Conservation (phyloP, 129 eudicot genomes). For the Artemisia argyi region DNA sequence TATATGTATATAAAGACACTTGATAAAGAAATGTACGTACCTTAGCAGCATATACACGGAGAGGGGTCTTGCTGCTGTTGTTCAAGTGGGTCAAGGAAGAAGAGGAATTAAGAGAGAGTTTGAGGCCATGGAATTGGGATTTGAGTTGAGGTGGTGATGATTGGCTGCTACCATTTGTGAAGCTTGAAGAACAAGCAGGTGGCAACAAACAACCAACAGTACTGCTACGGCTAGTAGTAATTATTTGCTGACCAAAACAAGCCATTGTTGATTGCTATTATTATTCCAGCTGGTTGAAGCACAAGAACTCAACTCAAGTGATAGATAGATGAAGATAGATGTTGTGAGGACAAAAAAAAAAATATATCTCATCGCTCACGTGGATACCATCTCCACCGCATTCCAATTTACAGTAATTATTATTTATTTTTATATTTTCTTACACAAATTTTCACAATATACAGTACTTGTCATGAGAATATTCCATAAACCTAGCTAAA, state of each 20-base stretch:
- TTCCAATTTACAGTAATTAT: too few relatives aligned
- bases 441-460: too few relatives aligned
- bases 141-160: conserved; percentile 23
- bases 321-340: too few relatives aligned
- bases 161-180: neutral
- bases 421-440: too few relatives aligned
- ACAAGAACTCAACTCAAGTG: too few relatives aligned
- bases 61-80: conserved; percentile 34
- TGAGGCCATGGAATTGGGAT: conserved; percentile 71
- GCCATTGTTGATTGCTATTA: conserved; percentile 9
- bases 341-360: too few relatives aligned
- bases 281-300: too few relatives aligned
- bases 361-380: too few relatives aligned
- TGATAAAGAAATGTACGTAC: conserved; percentile 23
- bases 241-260: conserved; percentile 45
- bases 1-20: too few relatives aligned
- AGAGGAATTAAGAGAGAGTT: conserved; percentile 32
- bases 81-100: conserved; percentile 6
- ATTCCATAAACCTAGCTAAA: too few relatives aligned
- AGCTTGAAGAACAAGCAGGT: conserved; percentile 39
- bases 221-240: conserved; percentile 20
- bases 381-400: too few relatives aligned
- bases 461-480: too few relatives aligned
- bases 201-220: neutral
- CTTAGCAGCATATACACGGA: conserved; percentile 56